A percentile compares a stretch with the other conserved stretches of the same genome.
Conservation (phyloP, 345 rosid species). For the Trapa incisa region DNA sequence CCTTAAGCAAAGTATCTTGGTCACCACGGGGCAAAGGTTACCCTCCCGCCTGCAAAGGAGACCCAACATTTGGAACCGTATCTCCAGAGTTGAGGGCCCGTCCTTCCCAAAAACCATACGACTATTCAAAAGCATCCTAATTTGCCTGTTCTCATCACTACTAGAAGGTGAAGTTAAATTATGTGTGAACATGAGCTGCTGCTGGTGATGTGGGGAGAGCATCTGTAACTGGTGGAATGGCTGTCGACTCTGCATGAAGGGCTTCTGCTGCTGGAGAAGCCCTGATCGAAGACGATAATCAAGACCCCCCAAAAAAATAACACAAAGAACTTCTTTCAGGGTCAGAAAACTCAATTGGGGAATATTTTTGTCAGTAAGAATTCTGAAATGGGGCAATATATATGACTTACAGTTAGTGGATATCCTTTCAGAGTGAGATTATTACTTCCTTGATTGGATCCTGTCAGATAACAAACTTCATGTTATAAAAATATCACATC, state of each 20-base stretch:
- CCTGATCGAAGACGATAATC: constrained; percentile 64
- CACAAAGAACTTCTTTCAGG: constrained; percentile 17
- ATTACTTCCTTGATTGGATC: constrained; percentile 80
- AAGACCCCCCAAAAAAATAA: constrained; percentile 11
- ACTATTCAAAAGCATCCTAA: constrained; percentile 60
- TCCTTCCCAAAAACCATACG: constrained; percentile 60
- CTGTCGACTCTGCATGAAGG: constrained; percentile 82
- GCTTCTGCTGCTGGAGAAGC: constrained; percentile 69
- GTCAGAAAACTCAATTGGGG: background rate
- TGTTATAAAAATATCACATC: background rate
- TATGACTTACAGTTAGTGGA: constrained; percentile 72
- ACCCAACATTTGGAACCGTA: constrained; percentile 52
- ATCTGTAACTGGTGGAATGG: constrained; percentile 83
- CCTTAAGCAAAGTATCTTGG: constrained; percentile 59
- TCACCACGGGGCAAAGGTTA: constrained; percentile 36
- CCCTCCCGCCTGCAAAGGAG: constrained; percentile 58
- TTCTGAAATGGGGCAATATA: background rate
- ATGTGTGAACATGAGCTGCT: constrained; percentile 86
- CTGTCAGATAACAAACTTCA: constrained; percentile 28
- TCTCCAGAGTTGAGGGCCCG: constrained; percentile 64
- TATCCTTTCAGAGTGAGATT: constrained; percentile 91
- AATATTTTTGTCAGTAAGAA: background rate
- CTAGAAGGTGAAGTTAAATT: constrained; percentile 68
- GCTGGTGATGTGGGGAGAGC: constrained; percentile 88
- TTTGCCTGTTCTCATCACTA: constrained; percentile 65